Percentiles rank a stretch among this genome's conserved stretches.
phyloP scores from a whole-genome alignment of 164 flowering plant genomes.

The Akebia trifoliata region DNA sequence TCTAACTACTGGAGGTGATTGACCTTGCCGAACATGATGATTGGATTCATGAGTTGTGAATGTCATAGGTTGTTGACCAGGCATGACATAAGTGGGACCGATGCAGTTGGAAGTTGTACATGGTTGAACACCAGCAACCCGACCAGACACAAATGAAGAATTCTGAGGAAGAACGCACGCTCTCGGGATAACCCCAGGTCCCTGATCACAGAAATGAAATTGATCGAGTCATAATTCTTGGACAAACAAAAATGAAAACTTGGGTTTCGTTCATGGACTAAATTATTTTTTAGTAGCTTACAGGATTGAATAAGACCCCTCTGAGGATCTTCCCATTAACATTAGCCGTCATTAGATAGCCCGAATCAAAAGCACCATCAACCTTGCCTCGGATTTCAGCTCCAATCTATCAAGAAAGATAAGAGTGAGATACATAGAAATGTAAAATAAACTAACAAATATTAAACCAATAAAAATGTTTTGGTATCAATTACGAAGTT shows the following conservation, averaged over 20 bases:
- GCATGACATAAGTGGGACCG: constrained; percentile 16
- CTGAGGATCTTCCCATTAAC: constrained; percentile 76
- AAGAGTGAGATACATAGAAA: neutral
- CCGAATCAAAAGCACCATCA: constrained; percentile 90
- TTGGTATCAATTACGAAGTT: too few relatives aligned
- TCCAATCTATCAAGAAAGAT: constrained; percentile 52
- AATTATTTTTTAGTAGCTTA: constrained; percentile 23
- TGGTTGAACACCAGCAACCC: constrained; percentile 19
- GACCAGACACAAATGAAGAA: constrained; percentile 16
- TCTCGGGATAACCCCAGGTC: constrained; percentile 36
- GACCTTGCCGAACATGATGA: constrained; percentile 20
- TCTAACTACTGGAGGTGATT: constrained; percentile 25
- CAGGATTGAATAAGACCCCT: constrained; percentile 86
- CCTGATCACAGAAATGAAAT: constrained; percentile 30
- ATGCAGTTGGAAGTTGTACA: constrained; percentile 17
- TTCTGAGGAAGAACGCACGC: constrained; percentile 20
- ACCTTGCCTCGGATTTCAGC: constrained; percentile 82
- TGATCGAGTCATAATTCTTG: neutral
- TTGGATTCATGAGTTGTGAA: constrained; percentile 20
- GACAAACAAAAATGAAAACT: neutral
- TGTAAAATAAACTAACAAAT: neutral
- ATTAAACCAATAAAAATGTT: neutral
- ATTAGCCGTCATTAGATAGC: constrained; percentile 81
- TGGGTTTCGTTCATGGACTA: neutral
- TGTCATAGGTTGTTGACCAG: constrained; percentile 22